Evolutionary conservation across 208 protist species (phyloP).

Genomic region (Leishmania turanica): DNA sequence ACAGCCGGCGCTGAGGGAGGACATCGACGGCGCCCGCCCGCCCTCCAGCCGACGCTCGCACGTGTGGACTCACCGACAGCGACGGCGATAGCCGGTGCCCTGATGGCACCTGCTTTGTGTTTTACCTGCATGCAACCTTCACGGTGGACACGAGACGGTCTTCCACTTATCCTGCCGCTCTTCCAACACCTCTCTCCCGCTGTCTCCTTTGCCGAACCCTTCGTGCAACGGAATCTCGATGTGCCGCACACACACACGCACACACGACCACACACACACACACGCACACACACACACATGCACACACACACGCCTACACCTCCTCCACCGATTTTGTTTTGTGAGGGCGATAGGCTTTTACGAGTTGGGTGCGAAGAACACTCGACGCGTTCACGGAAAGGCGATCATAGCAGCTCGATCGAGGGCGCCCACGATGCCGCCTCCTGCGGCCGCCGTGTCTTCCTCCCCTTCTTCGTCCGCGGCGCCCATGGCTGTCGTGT

Average conservation of each 20-base stretch:
- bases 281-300: not conserved
- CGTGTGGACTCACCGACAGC: not conserved
- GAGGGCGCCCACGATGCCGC: not conserved
- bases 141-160: not conserved
- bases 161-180: not conserved
- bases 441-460: not conserved
- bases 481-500: constrained; percentile 1
- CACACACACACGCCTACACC: not conserved
- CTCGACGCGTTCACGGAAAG: not conserved
- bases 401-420: not conserved
- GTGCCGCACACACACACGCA: not conserved
- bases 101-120: not conserved
- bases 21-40: not conserved
- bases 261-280: not conserved
- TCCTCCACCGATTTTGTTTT: not conserved
- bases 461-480: not conserved
- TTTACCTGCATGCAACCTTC: not conserved
- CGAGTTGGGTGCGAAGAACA: not conserved
- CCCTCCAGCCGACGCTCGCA: not conserved
- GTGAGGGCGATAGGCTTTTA: not conserved
- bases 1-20: too few species aligned
- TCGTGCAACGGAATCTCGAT: not conserved
- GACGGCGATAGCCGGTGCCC: not conserved
- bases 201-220: not conserved
- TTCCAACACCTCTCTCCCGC: not conserved